Conservation (phyloP, 2,329 filamentous ascomycete genomes). For the Cladorrhinum sp. region DNA sequence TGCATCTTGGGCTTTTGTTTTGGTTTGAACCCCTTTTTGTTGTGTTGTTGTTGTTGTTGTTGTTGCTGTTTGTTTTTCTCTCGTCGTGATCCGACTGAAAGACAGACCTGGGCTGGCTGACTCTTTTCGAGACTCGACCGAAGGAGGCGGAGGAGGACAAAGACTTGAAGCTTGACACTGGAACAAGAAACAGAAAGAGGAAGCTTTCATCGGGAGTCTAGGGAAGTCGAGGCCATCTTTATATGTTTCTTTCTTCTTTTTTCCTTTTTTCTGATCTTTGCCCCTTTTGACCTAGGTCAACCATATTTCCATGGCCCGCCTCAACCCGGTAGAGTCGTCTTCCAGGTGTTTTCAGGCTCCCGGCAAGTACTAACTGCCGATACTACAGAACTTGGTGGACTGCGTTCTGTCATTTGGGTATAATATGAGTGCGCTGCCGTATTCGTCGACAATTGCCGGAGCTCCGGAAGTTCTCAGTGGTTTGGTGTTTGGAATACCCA, state of each 20-base stretch:
- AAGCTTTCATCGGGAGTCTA: not conserved
- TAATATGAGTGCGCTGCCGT: constrained; percentile 24
- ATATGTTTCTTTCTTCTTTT: constrained; percentile 1
- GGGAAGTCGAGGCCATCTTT: not conserved
- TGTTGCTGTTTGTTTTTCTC: no score
- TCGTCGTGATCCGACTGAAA: not conserved
- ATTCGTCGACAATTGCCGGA: constrained; percentile 27
- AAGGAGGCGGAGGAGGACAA: constrained; percentile 2
- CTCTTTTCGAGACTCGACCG: constrained; percentile 7
- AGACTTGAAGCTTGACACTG: constrained; percentile 5
- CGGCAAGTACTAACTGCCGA: constrained; percentile 27
- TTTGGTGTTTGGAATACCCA: not conserved
- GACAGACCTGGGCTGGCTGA: no score
- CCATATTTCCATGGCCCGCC: not conserved
- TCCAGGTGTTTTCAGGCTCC: constrained; percentile 13
- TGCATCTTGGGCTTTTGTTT: constrained; percentile 26
- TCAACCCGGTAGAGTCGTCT: constrained; percentile 18
- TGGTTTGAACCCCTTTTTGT: not conserved
- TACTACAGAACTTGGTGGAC: constrained; percentile 28
- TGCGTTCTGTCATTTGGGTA: constrained; percentile 26
- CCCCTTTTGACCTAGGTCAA: not conserved
- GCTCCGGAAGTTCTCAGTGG: constrained; percentile 18
- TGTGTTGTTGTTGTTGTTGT: not conserved
- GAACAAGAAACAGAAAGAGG: not conserved
- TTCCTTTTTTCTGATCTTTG: not conserved